phyloP scores from a whole-genome alignment of 1,284 basidiomycete species.

The Phlebopus sp. region DNA sequence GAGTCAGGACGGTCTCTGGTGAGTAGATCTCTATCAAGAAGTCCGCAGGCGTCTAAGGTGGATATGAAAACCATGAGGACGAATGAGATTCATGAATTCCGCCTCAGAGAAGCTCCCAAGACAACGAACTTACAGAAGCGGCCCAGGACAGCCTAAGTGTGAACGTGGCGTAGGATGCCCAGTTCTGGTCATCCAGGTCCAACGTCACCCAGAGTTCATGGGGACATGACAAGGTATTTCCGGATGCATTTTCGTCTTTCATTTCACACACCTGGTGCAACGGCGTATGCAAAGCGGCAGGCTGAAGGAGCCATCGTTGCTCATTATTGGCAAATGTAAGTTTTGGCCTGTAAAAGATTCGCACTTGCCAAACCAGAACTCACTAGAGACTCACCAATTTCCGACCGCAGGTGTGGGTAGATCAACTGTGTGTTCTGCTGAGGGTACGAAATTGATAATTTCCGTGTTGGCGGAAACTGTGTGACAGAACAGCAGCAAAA shows the following conservation, averaged over 20 bases:
- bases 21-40: conserved; percentile 41
- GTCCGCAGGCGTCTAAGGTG: conserved; percentile 41
- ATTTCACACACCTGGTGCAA: conserved; percentile 34
- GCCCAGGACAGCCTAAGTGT: conserved; percentile 66
- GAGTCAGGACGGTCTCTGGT: conserved; percentile 23
- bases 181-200: conserved; percentile 45
- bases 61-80: conserved; percentile 3
- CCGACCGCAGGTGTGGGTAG: conserved; percentile 29
- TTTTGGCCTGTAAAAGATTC: conserved; percentile 27
- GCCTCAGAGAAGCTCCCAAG: conserved; percentile 17
- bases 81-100: conserved; percentile 5
- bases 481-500: conserved; percentile 27
- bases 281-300: conserved; percentile 44
- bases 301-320: conserved; percentile 36
- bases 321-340: conserved; percentile 31
- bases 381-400: conserved; percentile 38
- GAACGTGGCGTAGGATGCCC: conserved; percentile 48
- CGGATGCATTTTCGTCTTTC: conserved; percentile 19
- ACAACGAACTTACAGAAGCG: conserved; percentile 51
- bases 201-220: conserved; percentile 58
- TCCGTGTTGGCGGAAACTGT: conserved; percentile 55
- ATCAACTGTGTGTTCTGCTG: conserved; percentile 20
- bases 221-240: conserved; percentile 33
- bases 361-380: conserved; percentile 22
- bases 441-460: conserved; percentile 55